These are phyloP conservation scores for Poterioochromonas sp. DNA, from an alignment of 352 stramenopile species.

Conservation along the genomic window DNA sequence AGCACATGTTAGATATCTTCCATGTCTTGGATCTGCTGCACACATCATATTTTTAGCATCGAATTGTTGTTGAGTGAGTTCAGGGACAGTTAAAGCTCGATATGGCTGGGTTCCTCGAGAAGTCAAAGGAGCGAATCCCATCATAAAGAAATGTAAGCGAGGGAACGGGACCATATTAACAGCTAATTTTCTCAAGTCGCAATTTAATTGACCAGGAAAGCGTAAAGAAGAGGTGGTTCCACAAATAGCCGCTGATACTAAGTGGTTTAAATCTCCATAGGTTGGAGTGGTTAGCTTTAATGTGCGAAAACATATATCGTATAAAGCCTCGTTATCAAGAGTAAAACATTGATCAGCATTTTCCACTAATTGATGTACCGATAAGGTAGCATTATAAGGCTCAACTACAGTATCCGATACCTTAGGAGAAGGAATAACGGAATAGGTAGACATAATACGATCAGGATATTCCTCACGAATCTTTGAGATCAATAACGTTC, in stretches of 20 bases:
- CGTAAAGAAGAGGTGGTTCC: slow-evolving; percentile 95
- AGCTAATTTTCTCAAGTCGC: slow-evolving; percentile 91
- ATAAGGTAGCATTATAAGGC: slow-evolving; percentile 69
- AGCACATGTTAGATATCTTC: slow-evolving; percentile 94
- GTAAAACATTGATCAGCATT: slow-evolving; percentile 99
- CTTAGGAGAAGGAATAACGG: slow-evolving; percentile 57
- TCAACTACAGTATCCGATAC: slow-evolving; percentile 81
- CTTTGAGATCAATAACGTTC: slow-evolving; percentile 78
- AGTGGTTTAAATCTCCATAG: slow-evolving; percentile 97
- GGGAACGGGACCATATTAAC: slow-evolving; percentile 97
- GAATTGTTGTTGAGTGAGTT: slow-evolving; percentile 97
- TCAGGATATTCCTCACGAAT: slow-evolving; percentile 68
- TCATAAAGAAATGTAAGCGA: slow-evolving; percentile 98
- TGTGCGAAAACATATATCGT: slow-evolving; percentile 99
- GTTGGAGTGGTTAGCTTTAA: slow-evolving; percentile 96
- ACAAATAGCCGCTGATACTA: slow-evolving; percentile 95
- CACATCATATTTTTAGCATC: slow-evolving; percentile 99
- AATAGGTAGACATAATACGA: slow-evolving; percentile 66
- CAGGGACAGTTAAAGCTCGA: slow-evolving; percentile 88
- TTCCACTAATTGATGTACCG: slow-evolving; percentile 95
- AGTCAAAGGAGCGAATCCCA: slow-evolving; percentile 94
- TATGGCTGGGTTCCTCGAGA: slow-evolving; percentile 90
- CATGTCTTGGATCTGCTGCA: slow-evolving; percentile 90
- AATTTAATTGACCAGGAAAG: slow-evolving; percentile 96
- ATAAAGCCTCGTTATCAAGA: slow-evolving; percentile 98